These are phyloP conservation scores for Nepenthes alata DNA, from an alignment of 179 eudicot genomes.

Conservation along the genomic window DNA sequence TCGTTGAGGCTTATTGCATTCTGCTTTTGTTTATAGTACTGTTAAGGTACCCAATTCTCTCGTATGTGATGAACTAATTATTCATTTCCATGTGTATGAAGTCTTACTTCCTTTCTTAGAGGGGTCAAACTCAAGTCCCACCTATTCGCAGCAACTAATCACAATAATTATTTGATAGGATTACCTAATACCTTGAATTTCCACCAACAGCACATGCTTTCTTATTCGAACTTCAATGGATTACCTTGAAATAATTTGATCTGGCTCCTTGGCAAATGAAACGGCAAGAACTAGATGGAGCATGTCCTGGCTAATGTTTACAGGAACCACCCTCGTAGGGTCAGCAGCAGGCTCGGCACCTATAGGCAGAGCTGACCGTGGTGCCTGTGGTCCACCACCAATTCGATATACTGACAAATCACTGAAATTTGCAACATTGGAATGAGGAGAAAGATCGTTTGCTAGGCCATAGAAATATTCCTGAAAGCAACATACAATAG, in stretches of 20 bases:
- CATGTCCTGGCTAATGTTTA: slow-evolving; percentile 60
- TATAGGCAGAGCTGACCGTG: slow-evolving; percentile 91
- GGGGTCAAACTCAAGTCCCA: no score
- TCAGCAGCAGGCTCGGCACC: slow-evolving; percentile 97
- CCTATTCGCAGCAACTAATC: no score
- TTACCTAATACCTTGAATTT: no score
- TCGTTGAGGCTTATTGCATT: no score
- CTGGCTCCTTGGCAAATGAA: slow-evolving; percentile 86
- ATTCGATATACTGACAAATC: slow-evolving; percentile 59
- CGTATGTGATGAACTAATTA: no score
- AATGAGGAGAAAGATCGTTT: slow-evolving; percentile 91
- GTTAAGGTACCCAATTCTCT: no score
- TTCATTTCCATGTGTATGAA: no score
- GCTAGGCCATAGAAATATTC: slow-evolving; percentile 88
- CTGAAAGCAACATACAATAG: slow-evolving; percentile 21
- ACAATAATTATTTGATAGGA: no score
- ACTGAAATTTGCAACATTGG: slow-evolving; percentile 58
- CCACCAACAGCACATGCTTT: no score
- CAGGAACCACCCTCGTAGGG: slow-evolving; percentile 68
- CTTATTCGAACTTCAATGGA: no score
- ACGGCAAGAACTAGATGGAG: slow-evolving; percentile 76
- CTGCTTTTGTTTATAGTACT: no score
- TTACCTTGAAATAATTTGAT: slow-evolving; percentile 71
- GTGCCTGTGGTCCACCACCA: slow-evolving; percentile 98
- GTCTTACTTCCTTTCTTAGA: no score